Evolutionary conservation across 2,329 filamentous ascomycete genomes (phyloP).

Genomic region (Pseudogymnoascus sp.): DNA sequence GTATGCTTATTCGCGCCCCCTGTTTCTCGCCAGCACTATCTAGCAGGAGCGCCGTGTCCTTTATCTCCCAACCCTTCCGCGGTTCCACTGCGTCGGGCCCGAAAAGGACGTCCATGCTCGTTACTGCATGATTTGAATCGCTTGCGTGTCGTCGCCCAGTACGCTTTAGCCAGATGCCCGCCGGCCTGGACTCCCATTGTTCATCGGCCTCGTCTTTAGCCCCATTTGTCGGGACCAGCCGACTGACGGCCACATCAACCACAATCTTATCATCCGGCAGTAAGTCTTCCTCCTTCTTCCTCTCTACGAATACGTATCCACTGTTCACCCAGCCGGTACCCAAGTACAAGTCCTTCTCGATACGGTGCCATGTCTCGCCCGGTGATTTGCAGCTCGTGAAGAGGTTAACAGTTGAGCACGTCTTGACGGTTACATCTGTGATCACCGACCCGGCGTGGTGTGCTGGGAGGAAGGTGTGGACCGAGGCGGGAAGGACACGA

Average conservation of each 20-base stretch:
- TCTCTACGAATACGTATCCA: conserved; percentile 61
- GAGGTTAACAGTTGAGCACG: conserved; percentile 54
- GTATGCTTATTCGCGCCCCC: conserved; percentile 69
- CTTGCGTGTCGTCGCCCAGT: conserved; percentile 42
- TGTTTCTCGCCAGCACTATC: conserved; percentile 54
- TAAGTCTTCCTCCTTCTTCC: conserved; percentile 64
- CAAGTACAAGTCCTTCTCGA: conserved; percentile 67
- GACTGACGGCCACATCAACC: conserved; percentile 56
- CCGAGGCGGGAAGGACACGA: conserved; percentile 58
- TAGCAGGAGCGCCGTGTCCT: conserved; percentile 65
- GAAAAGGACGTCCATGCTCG: conserved; percentile 63
- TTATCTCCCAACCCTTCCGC: conserved; percentile 74
- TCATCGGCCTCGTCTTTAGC: conserved; percentile 46
- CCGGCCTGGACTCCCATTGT: conserved; percentile 59
- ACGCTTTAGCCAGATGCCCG: conserved; percentile 60
- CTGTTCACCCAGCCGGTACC: conserved; percentile 55
- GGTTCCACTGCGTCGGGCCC: conserved; percentile 78
- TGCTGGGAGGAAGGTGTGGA: conserved; percentile 60
- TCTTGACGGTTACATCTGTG: conserved; percentile 60
- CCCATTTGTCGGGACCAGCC: conserved; percentile 48
- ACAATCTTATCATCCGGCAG: conserved; percentile 54
- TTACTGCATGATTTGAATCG: conserved; percentile 42
- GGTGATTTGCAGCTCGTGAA: conserved; percentile 56
- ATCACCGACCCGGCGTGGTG: conserved; percentile 64
- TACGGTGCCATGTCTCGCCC: conserved; percentile 51